Base-by-base conservation (phyloP, 2,329 filamentous ascomycete species). In the Colletotrichum incanum region DNA sequence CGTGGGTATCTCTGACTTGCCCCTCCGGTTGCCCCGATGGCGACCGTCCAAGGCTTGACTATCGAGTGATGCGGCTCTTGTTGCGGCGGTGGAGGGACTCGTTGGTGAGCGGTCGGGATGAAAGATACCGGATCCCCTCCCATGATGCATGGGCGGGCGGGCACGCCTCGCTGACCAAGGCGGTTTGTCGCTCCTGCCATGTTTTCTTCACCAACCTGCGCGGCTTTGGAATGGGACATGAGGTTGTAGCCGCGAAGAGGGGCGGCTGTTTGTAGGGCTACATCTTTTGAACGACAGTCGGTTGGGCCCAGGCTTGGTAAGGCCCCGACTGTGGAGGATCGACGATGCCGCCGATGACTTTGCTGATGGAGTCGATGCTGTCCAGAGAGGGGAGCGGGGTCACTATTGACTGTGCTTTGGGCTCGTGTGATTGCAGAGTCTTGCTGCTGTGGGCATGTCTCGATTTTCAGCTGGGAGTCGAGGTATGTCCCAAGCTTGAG, bases 111-210 rank as follows among this genome's bases (percentile, higher is more conserved):
- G 45, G 45, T 28, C 28, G 50, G 45, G 28, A 14, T 12, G 16
- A n/a, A 6, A 39, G 56, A 39, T 14, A 39, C 28, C 4, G 4
- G 31, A 16, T n/a, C 31, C 20, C n/a, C 31, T 39, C 6, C 16
- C 20, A 39, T 20, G 52, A 39, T 54, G 50, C 28, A n/a, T 54
- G 28, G 18, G 28, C 28, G 41, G 45, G 12, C 37, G 20, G 26
- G 26, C 43, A 62, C 60, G 45, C 60, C 45, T 39, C 20, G n/a
- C 60, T 62, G 60, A n/a, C 45, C 31, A 28, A 39, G 45, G 60
- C 18, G 31, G 31, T 8, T 39, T 37, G 5, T 26, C n/a, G 23
- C 43, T 50, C 31, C 37, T 39, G 60, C 28, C 8, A 28, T 49
- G 31, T 7, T 49, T 20, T 47, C 31, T 37, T 39, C 31, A 39